Percentiles rank a stretch among this genome's conserved stretches.
Conservation (phyloP, 2,329 filamentous ascomycete species). For the Trichophyton simii region DNA sequence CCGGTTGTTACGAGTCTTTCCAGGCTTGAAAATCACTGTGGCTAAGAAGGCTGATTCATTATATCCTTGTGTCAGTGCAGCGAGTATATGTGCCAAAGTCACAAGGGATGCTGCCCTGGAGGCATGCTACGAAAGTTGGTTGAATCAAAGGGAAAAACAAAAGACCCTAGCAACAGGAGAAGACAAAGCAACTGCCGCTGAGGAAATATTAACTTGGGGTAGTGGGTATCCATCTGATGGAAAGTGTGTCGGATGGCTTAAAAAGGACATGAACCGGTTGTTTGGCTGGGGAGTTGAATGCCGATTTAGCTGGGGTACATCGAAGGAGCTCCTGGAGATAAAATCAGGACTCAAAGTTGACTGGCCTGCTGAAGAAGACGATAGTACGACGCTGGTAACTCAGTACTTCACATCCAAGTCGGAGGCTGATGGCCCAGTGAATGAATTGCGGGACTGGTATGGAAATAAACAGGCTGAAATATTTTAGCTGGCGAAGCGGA, state of each 20-base stretch:
- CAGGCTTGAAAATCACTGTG: slow-evolving; percentile 60
- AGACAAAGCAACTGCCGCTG: slow-evolving; percentile 15
- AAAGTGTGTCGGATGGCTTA: slow-evolving; percentile 69
- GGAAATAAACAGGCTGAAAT: slow-evolving; percentile 57
- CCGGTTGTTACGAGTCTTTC: slow-evolving; percentile 73
- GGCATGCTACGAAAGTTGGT: slow-evolving; percentile 52
- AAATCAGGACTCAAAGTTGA: slow-evolving; percentile 62
- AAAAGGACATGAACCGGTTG: slow-evolving; percentile 73
- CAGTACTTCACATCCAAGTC: slow-evolving; percentile 53
- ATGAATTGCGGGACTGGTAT: slow-evolving; percentile 74
- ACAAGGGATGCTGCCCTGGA: slow-evolving; percentile 85
- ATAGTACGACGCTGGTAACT: slow-evolving; percentile 53
- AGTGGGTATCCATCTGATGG: slow-evolving; percentile 88
- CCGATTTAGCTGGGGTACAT: slow-evolving; percentile 90
- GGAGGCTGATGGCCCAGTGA: slow-evolving; percentile 38
- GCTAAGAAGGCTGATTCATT: slow-evolving; percentile 86
- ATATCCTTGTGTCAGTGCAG: slow-evolving; percentile 85
- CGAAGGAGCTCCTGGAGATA: slow-evolving; percentile 81
- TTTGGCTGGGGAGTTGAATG: slow-evolving; percentile 95
- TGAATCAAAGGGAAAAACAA: slow-evolving; percentile 23
- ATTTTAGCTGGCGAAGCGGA: slow-evolving; percentile 42
- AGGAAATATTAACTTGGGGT: slow-evolving; percentile 53
- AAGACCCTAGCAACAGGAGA: slow-evolving; percentile 13
- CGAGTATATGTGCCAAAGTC: slow-evolving; percentile 90
- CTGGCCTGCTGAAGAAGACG: slow-evolving; percentile 67